Evolutionary conservation across 2,329 filamentous ascomycete genomes (phyloP), one percentile per base, ranked within the genome.

Genomic region (Aspergillus latus): DNA sequence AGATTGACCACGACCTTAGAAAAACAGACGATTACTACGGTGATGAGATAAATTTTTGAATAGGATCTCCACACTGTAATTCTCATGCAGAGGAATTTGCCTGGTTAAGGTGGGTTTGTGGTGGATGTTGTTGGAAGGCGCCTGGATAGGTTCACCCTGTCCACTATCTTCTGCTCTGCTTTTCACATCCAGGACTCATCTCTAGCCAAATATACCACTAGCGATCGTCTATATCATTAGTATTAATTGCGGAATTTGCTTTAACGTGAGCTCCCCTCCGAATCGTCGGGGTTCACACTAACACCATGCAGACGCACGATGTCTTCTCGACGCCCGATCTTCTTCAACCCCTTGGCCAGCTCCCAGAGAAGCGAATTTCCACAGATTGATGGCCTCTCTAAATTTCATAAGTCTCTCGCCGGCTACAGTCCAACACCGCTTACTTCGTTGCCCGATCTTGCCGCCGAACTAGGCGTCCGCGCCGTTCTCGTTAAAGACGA

Each of bases 401-500:
- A 59, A 49, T 88, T 89, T 68, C 88, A 90, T 64, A 66, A 73
- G 30, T 75, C 72, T 1, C 76, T 90, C 1, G 85, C 85, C 1
- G 70, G 75, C 39, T 89, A 86, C 64, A 66, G 72, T 4, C 70
- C 73, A 6, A 88, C 86, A 0, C 79, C 79, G 2, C 75, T 91
- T 0, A 68, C 81, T 7, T 62, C 74, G 0, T 75, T 91, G 0
- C 74, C 79, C 0, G 64, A 72, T 0, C 60, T 90, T 0, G 86
- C 88, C 0, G 62, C 74, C 2, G 78, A 85, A 11, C 70, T 91
- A 0, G 82, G 82, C 0, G 73, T 90, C 9, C 72, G 73, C 0
- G 74, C 78, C 4, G 76, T 92, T 3, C 79, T 86, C 37, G 66
- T 92, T 60, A 93, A 93, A 66, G 84, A 92, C 64, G 89, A 93